Base-by-base conservation (phyloP, 1,284 basidiomycete genomes). In the Laetiporus sulphureus region DNA sequence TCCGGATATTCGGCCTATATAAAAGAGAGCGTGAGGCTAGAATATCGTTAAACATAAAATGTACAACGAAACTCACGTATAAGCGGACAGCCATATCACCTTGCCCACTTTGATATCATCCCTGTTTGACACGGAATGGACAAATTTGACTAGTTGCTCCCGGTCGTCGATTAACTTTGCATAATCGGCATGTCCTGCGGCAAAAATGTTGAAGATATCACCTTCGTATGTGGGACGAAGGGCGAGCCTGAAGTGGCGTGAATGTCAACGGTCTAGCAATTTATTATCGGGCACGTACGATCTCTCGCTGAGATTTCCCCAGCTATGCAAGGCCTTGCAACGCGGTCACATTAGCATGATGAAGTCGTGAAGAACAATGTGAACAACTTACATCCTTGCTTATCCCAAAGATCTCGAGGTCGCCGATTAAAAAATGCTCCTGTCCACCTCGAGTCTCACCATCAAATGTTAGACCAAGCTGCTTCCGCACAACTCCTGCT, bases 1-100 rank as follows among this genome's bases (percentile, higher is more conserved):
- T 63, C 2, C 65, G 49, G 33, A 66, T 60, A 45, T 65, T 66
- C 1, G 62, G 58, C 21, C 66, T 68, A 21, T n/a, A 11, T 1
- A 21, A 15, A 8, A 13, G n/a, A 27, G 46, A 47, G 22, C 13
- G 13, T 15, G 33, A 36, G 35, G 13, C 11, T 11, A 24, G 22
- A 6, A 36, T 19, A 7, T 7, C 18, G 32, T n/a, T n/a, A n/a
- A n/a, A n/a, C n/a, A n/a, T n/a, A n/a, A n/a, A 12, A 33, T 19
- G 10, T 16, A 12, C 10, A 19, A 30, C 10, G 11, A 8, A 19
- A 15, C 15, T 33, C 18, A 50, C 49, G 22, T 39, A 24, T 39
- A 48, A 4, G 40, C 34, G 7, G 42, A 35, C 12, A 48, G 13
- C 25, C 24, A 43, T 21, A 20, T 39, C 6, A 50, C 21, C 4